Evolutionary conservation across 148 eudicot genomes (phyloP).

Genomic region (Polygonum aviculare): DNA sequence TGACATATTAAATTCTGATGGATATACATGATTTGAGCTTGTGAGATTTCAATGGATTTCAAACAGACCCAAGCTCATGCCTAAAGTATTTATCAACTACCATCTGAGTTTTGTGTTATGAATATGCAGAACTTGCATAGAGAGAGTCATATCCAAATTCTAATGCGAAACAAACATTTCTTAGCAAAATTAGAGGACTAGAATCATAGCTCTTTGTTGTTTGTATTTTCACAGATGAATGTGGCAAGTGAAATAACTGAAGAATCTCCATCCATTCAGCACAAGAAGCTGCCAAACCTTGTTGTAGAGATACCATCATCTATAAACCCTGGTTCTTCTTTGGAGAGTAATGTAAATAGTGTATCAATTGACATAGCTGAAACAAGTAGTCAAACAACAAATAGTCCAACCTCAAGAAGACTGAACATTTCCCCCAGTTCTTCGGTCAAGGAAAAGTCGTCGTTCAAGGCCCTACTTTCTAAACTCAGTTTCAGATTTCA

Average conservation of each 20-base stretch:
- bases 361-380: background rate
- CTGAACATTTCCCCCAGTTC: background rate
- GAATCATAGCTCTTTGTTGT: background rate
- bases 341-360: background rate
- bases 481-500: background rate
- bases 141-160: too few relatives aligned
- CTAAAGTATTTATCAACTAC: too few relatives aligned
- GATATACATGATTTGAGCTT: too few relatives aligned
- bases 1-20: too few relatives aligned
- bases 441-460: background rate
- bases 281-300: background rate
- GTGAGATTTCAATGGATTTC: too few relatives aligned
- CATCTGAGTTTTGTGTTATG: too few relatives aligned
- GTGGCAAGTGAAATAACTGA: background rate
- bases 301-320: conserved; percentile 7
- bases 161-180: too few relatives aligned
- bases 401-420: background rate
- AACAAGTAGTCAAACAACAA: background rate
- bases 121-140: too few relatives aligned
- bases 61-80: too few relatives aligned
- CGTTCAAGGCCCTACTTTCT: background rate
- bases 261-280: background rate
- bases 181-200: too few relatives aligned
- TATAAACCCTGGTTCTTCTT: background rate
- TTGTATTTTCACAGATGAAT: background rate